A percentile compares a stretch with the other conserved stretches of the same genome.
Conservation (phyloP, 805 yeast genomes). For the Spathaspora arborariae region DNA sequence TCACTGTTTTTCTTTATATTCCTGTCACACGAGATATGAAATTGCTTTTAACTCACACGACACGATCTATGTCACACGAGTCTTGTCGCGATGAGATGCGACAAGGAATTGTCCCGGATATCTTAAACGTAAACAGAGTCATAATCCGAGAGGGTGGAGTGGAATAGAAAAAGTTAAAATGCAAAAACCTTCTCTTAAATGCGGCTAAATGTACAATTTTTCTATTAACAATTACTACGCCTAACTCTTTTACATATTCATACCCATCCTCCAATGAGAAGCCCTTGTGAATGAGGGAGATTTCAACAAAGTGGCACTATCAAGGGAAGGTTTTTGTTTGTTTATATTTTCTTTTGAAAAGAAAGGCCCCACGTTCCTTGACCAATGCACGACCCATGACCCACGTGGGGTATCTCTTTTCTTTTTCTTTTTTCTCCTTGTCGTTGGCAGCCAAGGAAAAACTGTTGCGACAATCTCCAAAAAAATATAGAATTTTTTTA, state of each 20-base stretch:
- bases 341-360: not conserved
- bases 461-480: not conserved
- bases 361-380: not conserved
- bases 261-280: not conserved
- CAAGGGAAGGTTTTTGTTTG: not conserved
- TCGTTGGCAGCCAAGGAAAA: not conserved
- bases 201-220: not conserved
- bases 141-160: not conserved
- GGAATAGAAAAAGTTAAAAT: not conserved
- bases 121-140: not conserved
- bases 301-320: not conserved
- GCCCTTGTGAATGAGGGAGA: not conserved
- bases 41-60: not conserved
- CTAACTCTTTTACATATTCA: not conserved
- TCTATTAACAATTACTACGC: not conserved
- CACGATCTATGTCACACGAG: not conserved
- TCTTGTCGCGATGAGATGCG: not conserved
- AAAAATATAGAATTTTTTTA: not conserved
- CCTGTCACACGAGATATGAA: not conserved
- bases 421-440: conserved; percentile 1
- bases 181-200: not conserved
- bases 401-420: not conserved
- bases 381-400: conserved; percentile 2
- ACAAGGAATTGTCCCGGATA: not conserved
- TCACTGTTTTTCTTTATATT: not conserved